Evolutionary conservation across 257 asterid species (phyloP).

Genomic region (Rauvolfia tetraphylla): DNA sequence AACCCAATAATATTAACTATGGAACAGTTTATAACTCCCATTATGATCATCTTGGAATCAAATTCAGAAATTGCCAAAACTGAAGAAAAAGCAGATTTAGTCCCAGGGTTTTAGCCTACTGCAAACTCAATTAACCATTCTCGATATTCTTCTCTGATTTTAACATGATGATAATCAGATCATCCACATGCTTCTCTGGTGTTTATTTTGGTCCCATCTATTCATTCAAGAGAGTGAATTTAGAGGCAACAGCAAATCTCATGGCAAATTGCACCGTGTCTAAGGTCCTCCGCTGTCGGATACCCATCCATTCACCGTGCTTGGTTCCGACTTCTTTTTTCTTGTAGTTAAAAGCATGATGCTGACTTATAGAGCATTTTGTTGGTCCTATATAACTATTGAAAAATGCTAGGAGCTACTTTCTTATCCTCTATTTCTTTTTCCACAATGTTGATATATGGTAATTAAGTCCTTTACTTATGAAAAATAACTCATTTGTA

Average conservation of each 20-base stretch:
- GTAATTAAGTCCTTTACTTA: no score
- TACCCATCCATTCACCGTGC: not conserved
- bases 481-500: no score
- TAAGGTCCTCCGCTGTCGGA: not conserved
- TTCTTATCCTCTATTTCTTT: no score
- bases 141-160: no score
- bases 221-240: not conserved
- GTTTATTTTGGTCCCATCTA: no score
- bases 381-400: no score
- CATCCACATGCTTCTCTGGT: no score
- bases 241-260: not conserved
- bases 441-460: no score
- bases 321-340: not conserved
- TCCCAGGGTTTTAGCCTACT: not conserved
- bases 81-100: not conserved
- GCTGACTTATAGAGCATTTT: not conserved
- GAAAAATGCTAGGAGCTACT: no score
- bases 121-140: not conserved
- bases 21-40: not conserved
- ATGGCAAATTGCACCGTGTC: not conserved
- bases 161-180: no score
- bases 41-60: not conserved
- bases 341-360: not conserved
- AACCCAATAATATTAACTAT: not conserved
- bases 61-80: no score